These are phyloP conservation scores for Schwanniomyces occidentalis DNA, from an alignment of 805 yeast genomes.

Conservation along the genomic window DNA sequence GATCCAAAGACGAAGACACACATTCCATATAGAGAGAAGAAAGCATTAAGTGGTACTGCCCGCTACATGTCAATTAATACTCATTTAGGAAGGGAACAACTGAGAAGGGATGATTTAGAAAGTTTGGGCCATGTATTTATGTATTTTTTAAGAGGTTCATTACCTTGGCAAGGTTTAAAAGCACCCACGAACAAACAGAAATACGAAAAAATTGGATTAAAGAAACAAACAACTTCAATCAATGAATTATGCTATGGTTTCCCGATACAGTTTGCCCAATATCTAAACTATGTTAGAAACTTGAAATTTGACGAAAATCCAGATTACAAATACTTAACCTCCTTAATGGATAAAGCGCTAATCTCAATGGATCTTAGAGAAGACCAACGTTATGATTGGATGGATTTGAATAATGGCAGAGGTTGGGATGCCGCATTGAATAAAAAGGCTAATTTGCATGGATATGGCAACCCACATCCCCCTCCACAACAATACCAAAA, in stretches of 20 bases:
- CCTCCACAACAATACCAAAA: constrained; percentile 27
- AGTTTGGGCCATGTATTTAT: constrained; percentile 95
- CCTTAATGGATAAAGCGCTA: constrained; percentile 74
- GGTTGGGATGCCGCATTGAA: constrained; percentile 93
- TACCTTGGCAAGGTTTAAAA: constrained; percentile 99
- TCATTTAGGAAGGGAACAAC: constrained; percentile 95
- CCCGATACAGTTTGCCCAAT: constrained; percentile 92
- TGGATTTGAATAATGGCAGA: constrained; percentile 90
- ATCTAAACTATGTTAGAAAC: constrained; percentile 83
- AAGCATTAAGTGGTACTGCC: constrained; percentile 97
- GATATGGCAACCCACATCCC: constrained; percentile 94
- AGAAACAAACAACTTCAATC: constrained; percentile 86
- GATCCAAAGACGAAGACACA: constrained; percentile 95
- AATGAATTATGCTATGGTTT: constrained; percentile 83
- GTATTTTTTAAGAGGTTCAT: constrained; percentile 88
- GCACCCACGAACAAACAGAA: constrained; percentile 98
- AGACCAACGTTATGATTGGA: constrained; percentile 97
- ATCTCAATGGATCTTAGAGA: constrained; percentile 61
- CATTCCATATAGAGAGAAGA: constrained; percentile 95
- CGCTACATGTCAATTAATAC: constrained; percentile 98
- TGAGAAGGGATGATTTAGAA: constrained; percentile 94
- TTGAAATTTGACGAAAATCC: constrained; percentile 93
- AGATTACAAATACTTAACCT: constrained; percentile 84
- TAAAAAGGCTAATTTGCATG: constrained; percentile 92
- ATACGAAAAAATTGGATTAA: constrained; percentile 96